A percentile compares a stretch with the other conserved stretches of the same genome.
Evolutionary conservation across 2,329 filamentous ascomycete species (phyloP).

Genomic region (Monilinia fructigena): DNA sequence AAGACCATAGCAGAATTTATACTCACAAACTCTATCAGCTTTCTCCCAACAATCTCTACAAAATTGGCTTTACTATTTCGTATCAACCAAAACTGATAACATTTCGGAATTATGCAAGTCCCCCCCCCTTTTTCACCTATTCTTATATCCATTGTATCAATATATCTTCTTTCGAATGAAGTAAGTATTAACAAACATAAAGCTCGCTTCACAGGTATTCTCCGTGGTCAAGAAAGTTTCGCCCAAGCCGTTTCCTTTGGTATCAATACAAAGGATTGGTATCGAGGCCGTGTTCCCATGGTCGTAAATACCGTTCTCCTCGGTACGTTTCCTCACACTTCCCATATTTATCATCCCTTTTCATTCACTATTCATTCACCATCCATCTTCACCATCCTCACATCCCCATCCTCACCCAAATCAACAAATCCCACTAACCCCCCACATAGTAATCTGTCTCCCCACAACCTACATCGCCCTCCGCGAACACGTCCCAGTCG

Average conservation of each 20-base stretch:
- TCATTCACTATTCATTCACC: neutral
- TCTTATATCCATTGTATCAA: neutral
- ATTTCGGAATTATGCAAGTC: constrained; percentile 13
- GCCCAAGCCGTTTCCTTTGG: constrained; percentile 47
- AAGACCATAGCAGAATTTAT: neutral
- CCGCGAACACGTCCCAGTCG: constrained; percentile 1
- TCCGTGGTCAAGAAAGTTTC: constrained; percentile 48
- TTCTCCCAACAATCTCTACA: constrained; percentile 9
- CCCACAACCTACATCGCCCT: constrained; percentile 11
- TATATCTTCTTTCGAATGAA: neutral
- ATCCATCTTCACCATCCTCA: neutral
- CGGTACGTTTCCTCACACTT: neutral
- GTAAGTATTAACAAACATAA: neutral
- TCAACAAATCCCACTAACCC: neutral
- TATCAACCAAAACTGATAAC: constrained; percentile 23
- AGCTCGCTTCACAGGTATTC: constrained; percentile 44
- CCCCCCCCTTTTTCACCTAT: neutral
- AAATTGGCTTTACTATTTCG: constrained; percentile 12
- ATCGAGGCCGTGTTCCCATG: constrained; percentile 45
- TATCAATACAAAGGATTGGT: constrained; percentile 46
- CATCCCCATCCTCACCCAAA: neutral
- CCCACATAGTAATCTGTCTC: neutral
- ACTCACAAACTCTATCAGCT: neutral
- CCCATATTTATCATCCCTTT: neutral
- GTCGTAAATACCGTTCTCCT: constrained; percentile 40